Evolutionary conservation across 768 basidiomycete species (phyloP).

Genomic region (Podaxis carcinomalis): DNA sequence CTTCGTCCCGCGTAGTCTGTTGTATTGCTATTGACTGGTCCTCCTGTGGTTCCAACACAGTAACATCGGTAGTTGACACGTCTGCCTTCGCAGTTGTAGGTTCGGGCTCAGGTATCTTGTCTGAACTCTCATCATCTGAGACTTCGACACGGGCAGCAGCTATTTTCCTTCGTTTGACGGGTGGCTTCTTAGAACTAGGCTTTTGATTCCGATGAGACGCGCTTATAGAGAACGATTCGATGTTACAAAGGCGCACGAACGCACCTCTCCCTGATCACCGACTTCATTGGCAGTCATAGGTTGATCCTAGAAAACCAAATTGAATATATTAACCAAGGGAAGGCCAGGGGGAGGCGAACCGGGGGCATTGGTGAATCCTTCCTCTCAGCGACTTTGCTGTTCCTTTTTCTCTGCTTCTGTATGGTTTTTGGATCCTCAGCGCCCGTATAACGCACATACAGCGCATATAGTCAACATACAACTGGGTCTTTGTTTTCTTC

Average conservation of each 20-base stretch:
- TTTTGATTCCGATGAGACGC: background rate
- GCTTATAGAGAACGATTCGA: background rate
- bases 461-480: background rate
- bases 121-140: background rate
- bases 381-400: slow-evolving; percentile 8
- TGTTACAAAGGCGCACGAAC: background rate
- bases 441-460: slow-evolving; percentile 2
- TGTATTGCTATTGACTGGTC: background rate
- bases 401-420: slow-evolving; percentile 8
- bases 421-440: too few species aligned
- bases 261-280: background rate
- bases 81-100: background rate
- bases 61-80: background rate
- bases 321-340: background rate
- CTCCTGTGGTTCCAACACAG: background rate
- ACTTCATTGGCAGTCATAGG: background rate
- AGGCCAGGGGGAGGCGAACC: background rate
- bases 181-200: background rate
- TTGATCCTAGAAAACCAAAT: background rate
- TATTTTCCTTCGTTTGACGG: background rate
- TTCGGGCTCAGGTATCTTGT: background rate
- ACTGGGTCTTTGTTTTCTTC: slow-evolving; percentile 6
- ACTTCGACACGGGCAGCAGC: background rate
- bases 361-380: background rate
- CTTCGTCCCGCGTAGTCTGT: background rate